phyloP scores from a whole-genome alignment of 495 filamentous ascomycete genomes.

The Polyplosphaeria fusca region DNA sequence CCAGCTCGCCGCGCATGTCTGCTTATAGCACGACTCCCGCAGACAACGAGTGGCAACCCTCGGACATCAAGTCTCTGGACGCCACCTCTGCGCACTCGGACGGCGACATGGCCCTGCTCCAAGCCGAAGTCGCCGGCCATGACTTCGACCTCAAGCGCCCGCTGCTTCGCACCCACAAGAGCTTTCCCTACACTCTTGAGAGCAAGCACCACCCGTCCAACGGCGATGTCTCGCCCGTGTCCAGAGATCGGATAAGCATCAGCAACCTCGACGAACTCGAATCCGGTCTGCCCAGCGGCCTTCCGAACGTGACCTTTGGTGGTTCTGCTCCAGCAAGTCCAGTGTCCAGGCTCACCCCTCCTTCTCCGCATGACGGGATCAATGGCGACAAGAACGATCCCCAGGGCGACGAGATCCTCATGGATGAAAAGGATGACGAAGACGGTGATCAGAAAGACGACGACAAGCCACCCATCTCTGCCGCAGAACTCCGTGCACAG shows the following conservation, averaged over 20 bases:
- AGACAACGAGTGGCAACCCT: conserved; percentile 36
- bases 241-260: conserved; percentile 34
- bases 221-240: conserved; percentile 22
- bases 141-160: conserved; percentile 34
- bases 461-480: conserved; percentile 56
- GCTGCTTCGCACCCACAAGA: conserved; percentile 40
- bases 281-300: conserved; percentile 15
- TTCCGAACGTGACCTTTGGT: conserved; percentile 32
- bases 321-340: conserved; percentile 43
- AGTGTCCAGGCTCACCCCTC: conserved; percentile 37
- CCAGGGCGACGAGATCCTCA: conserved; percentile 39
- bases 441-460: conserved; percentile 47
- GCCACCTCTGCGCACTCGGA: conserved; percentile 26
- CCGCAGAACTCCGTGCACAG: conserved; percentile 69
- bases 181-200: conserved; percentile 40
- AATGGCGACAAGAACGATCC: conserved; percentile 36
- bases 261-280: conserved; percentile 35
- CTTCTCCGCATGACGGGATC: conserved; percentile 30
- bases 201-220: conserved; percentile 29
- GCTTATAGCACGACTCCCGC: conserved; percentile 33
- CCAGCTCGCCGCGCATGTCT: conserved; percentile 36
- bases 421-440: conserved; percentile 48
- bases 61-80: conserved; percentile 33
- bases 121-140: conserved; percentile 30
- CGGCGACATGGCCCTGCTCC: conserved; percentile 34